Percentiles rank a stretch among this genome's conserved stretches.
Conservation (phyloP, 768 basidiomycete genomes). For the Kwoniella sp. region DNA sequence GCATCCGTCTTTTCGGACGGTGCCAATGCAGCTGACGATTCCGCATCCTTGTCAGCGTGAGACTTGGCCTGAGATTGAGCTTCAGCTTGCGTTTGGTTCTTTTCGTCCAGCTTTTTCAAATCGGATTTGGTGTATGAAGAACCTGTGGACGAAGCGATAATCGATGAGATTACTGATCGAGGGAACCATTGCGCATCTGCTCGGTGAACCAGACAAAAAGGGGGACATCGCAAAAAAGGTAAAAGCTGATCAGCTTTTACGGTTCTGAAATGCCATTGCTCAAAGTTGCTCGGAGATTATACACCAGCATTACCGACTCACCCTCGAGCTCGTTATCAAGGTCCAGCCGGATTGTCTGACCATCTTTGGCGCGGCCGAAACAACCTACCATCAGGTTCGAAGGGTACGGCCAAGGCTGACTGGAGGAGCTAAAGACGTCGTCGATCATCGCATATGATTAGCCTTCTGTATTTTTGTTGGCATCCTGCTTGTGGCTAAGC, state of each 20-base stretch:
- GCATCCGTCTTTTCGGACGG: constrained; percentile 51
- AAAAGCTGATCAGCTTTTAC: neutral
- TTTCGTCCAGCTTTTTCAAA: constrained; percentile 59
- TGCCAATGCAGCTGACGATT: constrained; percentile 51
- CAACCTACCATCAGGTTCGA: constrained; percentile 89
- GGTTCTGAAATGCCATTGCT: no score
- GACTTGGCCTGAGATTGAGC: constrained; percentile 5
- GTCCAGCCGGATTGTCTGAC: constrained; percentile 74
- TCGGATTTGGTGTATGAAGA: constrained; percentile 61
- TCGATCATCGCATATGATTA: neutral
- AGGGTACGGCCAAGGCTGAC: constrained; percentile 74
- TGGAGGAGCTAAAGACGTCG: constrained; percentile 45
- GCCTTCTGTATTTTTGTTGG: no score
- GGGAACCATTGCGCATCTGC: constrained; percentile 88
- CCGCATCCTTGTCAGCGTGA: constrained; percentile 48
- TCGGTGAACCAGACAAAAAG: neutral
- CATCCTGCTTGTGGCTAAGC: neutral
- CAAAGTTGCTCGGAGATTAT: no score
- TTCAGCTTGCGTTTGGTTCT: constrained; percentile 10
- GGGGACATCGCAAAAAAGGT: no score
- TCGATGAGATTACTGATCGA: constrained; percentile 67
- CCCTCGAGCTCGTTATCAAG: constrained; percentile 95
- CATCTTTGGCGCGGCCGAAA: constrained; percentile 67
- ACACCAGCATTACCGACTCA: no score
- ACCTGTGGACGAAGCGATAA: constrained; percentile 65